phyloP scores from a whole-genome alignment of 139 green algal genomes.

The Penium margaritaceum region DNA sequence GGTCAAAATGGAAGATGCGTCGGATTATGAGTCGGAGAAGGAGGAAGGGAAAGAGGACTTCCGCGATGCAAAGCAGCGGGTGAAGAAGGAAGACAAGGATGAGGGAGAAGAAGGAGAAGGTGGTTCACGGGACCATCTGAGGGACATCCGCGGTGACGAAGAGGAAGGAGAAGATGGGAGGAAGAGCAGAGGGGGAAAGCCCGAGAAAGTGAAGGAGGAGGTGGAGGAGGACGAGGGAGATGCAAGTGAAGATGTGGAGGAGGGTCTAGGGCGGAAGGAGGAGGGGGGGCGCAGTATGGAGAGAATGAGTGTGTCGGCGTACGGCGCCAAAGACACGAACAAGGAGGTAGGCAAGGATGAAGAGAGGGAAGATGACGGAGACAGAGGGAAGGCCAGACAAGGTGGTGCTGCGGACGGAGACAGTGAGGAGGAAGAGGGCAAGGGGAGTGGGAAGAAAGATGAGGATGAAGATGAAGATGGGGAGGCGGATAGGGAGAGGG shows the following conservation, averaged over 20 bases:
- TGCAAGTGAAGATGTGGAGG: slow-evolving; percentile 5
- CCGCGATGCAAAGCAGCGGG: neutral
- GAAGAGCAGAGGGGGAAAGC: slow-evolving; percentile 16
- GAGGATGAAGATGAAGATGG: slow-evolving; percentile 28
- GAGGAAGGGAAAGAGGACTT: neutral
- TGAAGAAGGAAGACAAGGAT: slow-evolving; percentile 9
- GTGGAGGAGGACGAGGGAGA: slow-evolving; percentile 6
- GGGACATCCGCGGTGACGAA: neutral
- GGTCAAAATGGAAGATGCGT: no score
- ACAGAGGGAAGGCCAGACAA: neutral
- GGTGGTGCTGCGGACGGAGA: no score
- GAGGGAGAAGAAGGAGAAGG: slow-evolving; percentile 14
- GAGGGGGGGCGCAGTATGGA: neutral
- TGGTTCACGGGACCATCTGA: neutral
- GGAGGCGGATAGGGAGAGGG: slow-evolving; percentile 16
- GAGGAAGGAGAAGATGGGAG: neutral
- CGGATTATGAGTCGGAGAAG: no score
- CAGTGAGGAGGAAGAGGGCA: slow-evolving; percentile 13
- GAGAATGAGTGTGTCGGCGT: no score
- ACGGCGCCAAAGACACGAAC: slow-evolving; percentile 4
- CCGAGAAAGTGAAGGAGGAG: neutral
- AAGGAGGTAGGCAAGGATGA: slow-evolving; percentile 37
- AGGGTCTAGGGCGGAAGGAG: neutral
- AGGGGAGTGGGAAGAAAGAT: slow-evolving; percentile 16
- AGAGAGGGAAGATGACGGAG: slow-evolving; percentile 31